phyloP scores from a whole-genome alignment of 169 alveolate species.

The Plasmodium sp. region DNA sequence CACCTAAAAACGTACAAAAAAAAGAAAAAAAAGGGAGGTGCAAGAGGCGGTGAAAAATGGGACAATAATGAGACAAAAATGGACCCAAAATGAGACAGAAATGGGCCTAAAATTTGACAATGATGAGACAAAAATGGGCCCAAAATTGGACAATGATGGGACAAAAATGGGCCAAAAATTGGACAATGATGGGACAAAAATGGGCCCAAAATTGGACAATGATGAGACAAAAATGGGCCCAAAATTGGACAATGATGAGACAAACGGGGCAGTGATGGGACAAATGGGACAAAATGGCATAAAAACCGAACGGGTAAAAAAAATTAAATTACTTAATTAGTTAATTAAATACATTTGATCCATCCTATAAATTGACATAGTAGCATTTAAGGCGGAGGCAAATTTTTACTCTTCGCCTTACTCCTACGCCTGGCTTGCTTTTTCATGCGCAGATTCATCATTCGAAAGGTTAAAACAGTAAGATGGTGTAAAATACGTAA shows the following conservation, averaged over 20 bases:
- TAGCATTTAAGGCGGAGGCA: neutral
- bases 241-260: neutral
- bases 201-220: neutral
- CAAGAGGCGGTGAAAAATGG: neutral
- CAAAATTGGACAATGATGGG: neutral
- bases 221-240: neutral
- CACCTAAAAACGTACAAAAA: slow-evolving; percentile 4
- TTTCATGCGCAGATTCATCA: neutral
- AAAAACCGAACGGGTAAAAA: neutral
- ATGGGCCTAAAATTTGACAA: neutral
- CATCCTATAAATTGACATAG: neutral
- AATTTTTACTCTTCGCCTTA: slow-evolving; percentile 8
- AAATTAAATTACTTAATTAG: neutral
- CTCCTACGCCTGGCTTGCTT: neutral
- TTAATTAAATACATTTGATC: neutral
- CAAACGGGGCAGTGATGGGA: neutral
- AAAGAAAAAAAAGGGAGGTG: neutral
- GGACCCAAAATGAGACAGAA: no score
- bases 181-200: no score
- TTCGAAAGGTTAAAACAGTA: neutral
- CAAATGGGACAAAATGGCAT: neutral
- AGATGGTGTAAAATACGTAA: neutral
- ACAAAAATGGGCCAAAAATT: no score
- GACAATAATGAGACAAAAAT: no score
- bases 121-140: neutral